These are phyloP conservation scores for Penicillium canariense DNA, from an alignment of 495 filamentous ascomycete species.

Conservation along the genomic window DNA sequence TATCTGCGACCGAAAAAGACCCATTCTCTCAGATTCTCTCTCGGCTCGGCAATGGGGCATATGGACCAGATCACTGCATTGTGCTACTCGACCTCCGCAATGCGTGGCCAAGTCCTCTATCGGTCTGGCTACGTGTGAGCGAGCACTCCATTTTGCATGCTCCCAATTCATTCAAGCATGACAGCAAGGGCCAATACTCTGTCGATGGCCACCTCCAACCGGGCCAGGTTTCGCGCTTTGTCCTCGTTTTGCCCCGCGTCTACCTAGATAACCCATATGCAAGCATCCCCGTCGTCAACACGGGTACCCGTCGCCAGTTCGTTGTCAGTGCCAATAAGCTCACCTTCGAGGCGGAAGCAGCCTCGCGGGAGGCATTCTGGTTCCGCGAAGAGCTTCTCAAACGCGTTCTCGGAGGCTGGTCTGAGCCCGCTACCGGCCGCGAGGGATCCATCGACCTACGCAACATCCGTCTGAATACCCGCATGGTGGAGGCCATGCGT, in stretches of 20 bases:
- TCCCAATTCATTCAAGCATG: slow-evolving; percentile 6
- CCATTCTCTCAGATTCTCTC: slow-evolving; percentile 42
- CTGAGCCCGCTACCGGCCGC: slow-evolving; percentile 54
- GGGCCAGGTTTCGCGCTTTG: slow-evolving; percentile 72
- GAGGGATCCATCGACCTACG: slow-evolving; percentile 73
- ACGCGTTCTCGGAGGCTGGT: slow-evolving; percentile 68
- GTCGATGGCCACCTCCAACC: slow-evolving; percentile 66
- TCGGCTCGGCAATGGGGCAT: slow-evolving; percentile 37
- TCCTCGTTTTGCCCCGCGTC: slow-evolving; percentile 73
- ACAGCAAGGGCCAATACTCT: slow-evolving; percentile 34
- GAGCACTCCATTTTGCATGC: slow-evolving; percentile 23
- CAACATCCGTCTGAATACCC: slow-evolving; percentile 63
- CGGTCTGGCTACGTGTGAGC: slow-evolving; percentile 53
- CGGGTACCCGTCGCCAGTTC: slow-evolving; percentile 73
- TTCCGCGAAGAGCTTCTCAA: slow-evolving; percentile 83
- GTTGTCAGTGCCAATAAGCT: slow-evolving; percentile 79
- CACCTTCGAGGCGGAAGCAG: slow-evolving; percentile 73
- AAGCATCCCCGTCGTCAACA: slow-evolving; percentile 76
- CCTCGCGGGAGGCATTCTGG: slow-evolving; percentile 85
- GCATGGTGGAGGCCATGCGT: slow-evolving; percentile 82
- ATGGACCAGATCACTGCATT: slow-evolving; percentile 68
- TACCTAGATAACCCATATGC: slow-evolving; percentile 74
- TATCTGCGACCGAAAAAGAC: slow-evolving; percentile 25
- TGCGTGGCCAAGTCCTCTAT: slow-evolving; percentile 75
- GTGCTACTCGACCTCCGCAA: slow-evolving; percentile 84